phyloP scores from a whole-genome alignment of 805 yeast species.

The Vanderwaltozyma tropicalis region DNA sequence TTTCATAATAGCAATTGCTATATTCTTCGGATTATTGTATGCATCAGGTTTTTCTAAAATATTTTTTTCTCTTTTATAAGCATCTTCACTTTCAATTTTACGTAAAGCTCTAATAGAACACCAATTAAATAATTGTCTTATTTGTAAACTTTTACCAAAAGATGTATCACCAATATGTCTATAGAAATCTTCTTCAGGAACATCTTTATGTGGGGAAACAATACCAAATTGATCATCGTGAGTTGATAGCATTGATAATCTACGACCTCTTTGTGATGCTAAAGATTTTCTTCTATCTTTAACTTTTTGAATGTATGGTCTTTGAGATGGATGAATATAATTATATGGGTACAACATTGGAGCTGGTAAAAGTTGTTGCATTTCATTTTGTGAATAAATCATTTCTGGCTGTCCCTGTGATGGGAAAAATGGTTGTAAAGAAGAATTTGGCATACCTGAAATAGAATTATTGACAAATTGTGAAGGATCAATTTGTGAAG shows the following conservation, averaged over 20 bases:
- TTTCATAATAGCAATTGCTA: conserved; percentile 19
- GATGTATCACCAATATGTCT: conserved; percentile 24
- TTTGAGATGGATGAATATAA: not conserved
- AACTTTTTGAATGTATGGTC: conserved; percentile 4
- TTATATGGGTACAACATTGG: conserved; percentile 17
- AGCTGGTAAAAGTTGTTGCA: conserved; percentile 18
- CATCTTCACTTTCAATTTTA: conserved; percentile 9
- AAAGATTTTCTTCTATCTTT: conserved; percentile 17
- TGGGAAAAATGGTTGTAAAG: conserved; percentile 22
- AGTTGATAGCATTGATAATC: conserved; percentile 21
- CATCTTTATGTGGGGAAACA: conserved; percentile 26
- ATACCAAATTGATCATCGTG: conserved; percentile 15
- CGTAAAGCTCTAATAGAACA: conserved; percentile 21
- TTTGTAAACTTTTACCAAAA: conserved; percentile 20
- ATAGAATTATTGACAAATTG: conserved; percentile 13
- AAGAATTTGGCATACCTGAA: conserved; percentile 17
- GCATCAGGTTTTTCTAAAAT: conserved; percentile 2
- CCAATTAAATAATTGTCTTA: conserved; percentile 27
- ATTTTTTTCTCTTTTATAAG: not conserved
- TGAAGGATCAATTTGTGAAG: conserved; percentile 5
- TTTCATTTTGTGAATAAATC: not conserved
- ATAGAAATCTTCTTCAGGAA: conserved; percentile 25
- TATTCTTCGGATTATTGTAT: conserved; percentile 14
- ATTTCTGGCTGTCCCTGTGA: conserved; percentile 8
- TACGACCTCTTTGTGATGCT: conserved; percentile 22